Conservation (phyloP, 2,329 filamentous ascomycete genomes). For the Metarhizium sp. region DNA sequence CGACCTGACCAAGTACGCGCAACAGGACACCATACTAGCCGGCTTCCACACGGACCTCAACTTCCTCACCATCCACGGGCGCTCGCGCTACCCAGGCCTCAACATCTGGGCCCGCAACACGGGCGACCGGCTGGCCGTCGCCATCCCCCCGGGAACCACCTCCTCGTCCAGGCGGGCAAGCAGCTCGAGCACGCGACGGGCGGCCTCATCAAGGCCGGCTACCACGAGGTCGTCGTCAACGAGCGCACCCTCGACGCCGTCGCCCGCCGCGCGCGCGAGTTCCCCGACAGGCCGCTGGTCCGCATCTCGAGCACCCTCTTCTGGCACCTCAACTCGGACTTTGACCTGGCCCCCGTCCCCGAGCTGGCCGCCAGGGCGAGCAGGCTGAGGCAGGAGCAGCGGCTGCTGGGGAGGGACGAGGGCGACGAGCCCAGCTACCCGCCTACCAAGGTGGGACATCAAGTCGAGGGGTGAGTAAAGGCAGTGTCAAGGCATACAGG, state of each 20-base stretch:
- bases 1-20: slow-evolving; percentile 43
- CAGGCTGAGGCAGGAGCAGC: slow-evolving; percentile 35
- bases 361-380: slow-evolving; percentile 34
- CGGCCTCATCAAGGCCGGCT: slow-evolving; percentile 52
- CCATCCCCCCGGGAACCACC: slow-evolving; percentile 49
- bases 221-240: slow-evolving; percentile 52
- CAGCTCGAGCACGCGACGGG: slow-evolving; percentile 54
- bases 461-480: slow-evolving; percentile 42
- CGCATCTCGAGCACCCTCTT: slow-evolving; percentile 53
- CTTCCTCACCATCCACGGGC: slow-evolving; percentile 56
- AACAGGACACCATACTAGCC: slow-evolving; percentile 48
- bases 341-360: slow-evolving; percentile 43
- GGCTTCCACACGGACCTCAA: slow-evolving; percentile 58
- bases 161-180: slow-evolving; percentile 54
- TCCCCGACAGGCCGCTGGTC: slow-evolving; percentile 40
- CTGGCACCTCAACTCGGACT: slow-evolving; percentile 50
- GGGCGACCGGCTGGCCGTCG: slow-evolving; percentile 46
- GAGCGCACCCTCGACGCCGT: slow-evolving; percentile 40
- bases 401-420: slow-evolving; percentile 41
- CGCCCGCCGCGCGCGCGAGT: slow-evolving; percentile 27
- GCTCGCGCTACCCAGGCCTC: slow-evolving; percentile 51
- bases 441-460: slow-evolving; percentile 48
- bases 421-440: slow-evolving; percentile 38
- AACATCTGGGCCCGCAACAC: slow-evolving; percentile 58
- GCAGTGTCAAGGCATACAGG: background rate